Conservation (phyloP, 805 yeast species). For the Yarrowia bubula region DNA sequence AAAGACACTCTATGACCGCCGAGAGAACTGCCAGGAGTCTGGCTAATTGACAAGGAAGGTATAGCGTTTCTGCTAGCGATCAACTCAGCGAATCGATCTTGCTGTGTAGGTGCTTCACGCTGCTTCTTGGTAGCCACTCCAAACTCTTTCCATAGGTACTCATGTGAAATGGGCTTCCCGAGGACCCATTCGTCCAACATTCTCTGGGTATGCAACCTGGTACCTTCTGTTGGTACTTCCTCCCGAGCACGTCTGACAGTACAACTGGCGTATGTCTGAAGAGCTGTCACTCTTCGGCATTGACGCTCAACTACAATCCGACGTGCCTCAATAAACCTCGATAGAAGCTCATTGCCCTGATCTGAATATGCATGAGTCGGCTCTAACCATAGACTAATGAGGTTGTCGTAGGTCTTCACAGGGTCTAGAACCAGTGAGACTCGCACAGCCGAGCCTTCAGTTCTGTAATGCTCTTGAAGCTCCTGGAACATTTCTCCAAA, state of each 20-base stretch:
- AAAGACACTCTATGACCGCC: neutral
- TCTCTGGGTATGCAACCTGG: neutral
- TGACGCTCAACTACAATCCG: neutral
- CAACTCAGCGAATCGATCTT: neutral
- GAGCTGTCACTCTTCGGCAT: neutral
- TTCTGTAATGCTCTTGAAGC: neutral
- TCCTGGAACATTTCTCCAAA: slow-evolving; percentile 2
- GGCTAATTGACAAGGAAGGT: neutral
- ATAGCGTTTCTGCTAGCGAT: neutral
- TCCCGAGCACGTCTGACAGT: neutral
- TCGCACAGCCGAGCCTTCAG: neutral
- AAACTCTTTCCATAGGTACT: neutral
- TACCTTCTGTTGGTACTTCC: neutral
- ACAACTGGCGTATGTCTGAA: neutral
- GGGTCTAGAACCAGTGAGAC: neutral
- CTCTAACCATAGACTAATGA: neutral
- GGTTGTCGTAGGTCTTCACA: neutral
- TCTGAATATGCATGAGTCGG: neutral
- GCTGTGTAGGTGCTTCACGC: neutral
- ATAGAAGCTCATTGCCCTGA: neutral
- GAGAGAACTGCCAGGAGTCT: neutral
- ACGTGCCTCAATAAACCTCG: neutral
- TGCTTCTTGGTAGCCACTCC: neutral
- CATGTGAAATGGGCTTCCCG: neutral
- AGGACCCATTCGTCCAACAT: neutral